phyloP scores from a whole-genome alignment of 2,329 filamentous ascomycete species.

The Aspergillus flavus region DNA sequence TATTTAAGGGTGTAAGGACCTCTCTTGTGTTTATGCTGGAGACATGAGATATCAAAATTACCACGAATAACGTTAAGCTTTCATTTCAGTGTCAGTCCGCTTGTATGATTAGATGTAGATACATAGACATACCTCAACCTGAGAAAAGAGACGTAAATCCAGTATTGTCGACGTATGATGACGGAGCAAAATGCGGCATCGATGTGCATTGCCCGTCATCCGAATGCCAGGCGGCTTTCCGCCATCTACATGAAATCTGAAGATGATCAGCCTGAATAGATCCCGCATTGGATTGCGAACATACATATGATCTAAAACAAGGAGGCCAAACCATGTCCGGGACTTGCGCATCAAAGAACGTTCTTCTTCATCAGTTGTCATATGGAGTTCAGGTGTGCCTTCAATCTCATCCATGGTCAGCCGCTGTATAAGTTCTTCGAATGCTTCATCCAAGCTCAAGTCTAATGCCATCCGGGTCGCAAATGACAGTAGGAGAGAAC shows the following conservation, averaged over 20 bases:
- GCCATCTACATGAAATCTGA: slow-evolving; percentile 46
- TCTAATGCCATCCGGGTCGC: slow-evolving; percentile 56
- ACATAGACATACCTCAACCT: slow-evolving; percentile 46
- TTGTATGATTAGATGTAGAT: background rate
- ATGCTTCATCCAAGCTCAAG: slow-evolving; percentile 48
- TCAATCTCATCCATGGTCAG: slow-evolving; percentile 31
- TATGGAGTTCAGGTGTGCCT: slow-evolving; percentile 15
- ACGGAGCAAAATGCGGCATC: slow-evolving; percentile 50
- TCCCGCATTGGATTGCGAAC: no score
- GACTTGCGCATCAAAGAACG: slow-evolving; percentile 45
- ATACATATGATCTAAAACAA: slow-evolving; percentile 55
- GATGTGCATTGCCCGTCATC: slow-evolving; percentile 41
- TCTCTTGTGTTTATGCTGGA: no score
- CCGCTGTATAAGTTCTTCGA: slow-evolving; percentile 41
- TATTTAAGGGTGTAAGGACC: slow-evolving; percentile 13
- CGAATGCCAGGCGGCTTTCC: slow-evolving; percentile 49
- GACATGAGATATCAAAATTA: slow-evolving; percentile 6
- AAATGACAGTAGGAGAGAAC: slow-evolving; percentile 53
- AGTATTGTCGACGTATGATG: slow-evolving; percentile 49
- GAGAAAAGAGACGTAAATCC: slow-evolving; percentile 56
- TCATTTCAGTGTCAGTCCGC: slow-evolving; percentile 10
- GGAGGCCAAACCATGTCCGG: slow-evolving; percentile 56
- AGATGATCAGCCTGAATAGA: background rate
- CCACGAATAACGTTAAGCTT: slow-evolving; percentile 48
- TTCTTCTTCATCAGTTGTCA: slow-evolving; percentile 26